A percentile compares a stretch with the other conserved stretches of the same genome.
Conservation (phyloP, 2,329 filamentous ascomycete genomes). For the Periconia sp. region DNA sequence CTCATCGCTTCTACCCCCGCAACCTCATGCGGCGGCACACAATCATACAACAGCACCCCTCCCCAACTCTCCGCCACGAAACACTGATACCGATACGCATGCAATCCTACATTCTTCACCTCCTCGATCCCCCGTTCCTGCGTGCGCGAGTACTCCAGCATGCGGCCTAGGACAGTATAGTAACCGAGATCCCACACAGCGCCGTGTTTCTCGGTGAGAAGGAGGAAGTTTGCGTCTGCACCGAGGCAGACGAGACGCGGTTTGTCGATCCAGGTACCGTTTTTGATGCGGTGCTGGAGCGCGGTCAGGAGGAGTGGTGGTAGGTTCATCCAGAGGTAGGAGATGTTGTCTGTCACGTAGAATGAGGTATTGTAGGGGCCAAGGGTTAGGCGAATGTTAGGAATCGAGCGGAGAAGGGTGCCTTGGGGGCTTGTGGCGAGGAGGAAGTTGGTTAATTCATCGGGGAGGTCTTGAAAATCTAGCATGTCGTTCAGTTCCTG, state of each 20-base stretch:
- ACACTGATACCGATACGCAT: constrained; percentile 34
- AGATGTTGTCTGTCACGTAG: constrained; percentile 28
- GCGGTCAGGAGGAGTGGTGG: constrained; percentile 25
- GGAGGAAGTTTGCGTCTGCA: constrained; percentile 27
- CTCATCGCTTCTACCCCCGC: constrained; percentile 21
- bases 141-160: constrained; percentile 22
- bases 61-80: constrained; percentile 27
- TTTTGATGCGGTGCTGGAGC: constrained; percentile 28
- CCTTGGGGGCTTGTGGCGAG: constrained; percentile 16
- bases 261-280: constrained; percentile 31
- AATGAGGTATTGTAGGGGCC: constrained; percentile 39
- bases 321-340: constrained; percentile 38
- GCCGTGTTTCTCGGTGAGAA: constrained; percentile 32
- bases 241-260: constrained; percentile 38
- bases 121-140: constrained; percentile 21
- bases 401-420: constrained; percentile 21
- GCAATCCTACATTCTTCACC: constrained; percentile 23
- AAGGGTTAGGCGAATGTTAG: constrained; percentile 28
- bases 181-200: constrained; percentile 31
- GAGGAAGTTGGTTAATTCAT: constrained; percentile 29
- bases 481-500: background rate
- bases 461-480: constrained; percentile 26
- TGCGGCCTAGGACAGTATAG: constrained; percentile 20
- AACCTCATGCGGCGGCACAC: constrained; percentile 28
- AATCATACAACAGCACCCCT: constrained; percentile 26